Base-by-base conservation (phyloP, 139 green algal genomes). In the Tetradesmus obliquus region DNA sequence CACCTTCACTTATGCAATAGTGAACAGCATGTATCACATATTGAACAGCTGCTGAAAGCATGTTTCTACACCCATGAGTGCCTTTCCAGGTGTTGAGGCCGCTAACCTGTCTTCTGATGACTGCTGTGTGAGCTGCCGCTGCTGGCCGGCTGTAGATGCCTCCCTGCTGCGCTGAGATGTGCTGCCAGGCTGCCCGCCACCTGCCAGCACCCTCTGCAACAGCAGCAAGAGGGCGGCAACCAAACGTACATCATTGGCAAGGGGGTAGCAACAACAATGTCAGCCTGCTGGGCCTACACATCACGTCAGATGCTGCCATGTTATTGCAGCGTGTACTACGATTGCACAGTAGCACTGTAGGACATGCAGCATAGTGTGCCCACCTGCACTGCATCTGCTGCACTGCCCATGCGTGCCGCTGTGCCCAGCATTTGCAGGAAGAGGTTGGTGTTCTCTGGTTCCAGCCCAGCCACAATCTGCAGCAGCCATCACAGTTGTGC, bases 381-480 rank as follows among this genome's bases (percentile, higher is more conserved):
- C 17, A 93, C 87, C 95, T 96, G 89, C 55, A 95, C 94, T 9
- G 89, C 93, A 5, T 95, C 92, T 22, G 83, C 91, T 51, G 91
- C 92, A 54, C 87, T 62, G 51, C 81, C 87, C 82, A 93, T 87
- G 4, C 19, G 55, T 51, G 93, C 95, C 2, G 94, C 95, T 22
- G 55, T 81, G 8, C 79, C 95, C 22, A 98, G 92, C 95, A 96
- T 95, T 88, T 98, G 96, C 87, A 98, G 92, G 89, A 98, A 98
- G 0, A 91, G 15, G 85, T 98, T 98, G 60, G 97, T 98, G 57
- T 95, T 93, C 84, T 98, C 97, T 2, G 97, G 95, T 94, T 98
- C 97, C 80, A 97, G 84, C 5, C 97, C 97, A 12, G 97, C 97
- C 69, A 98, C 96, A 85, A 98, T 96, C 96, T 97, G 92, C 86